A percentile compares a stretch with the other conserved stretches of the same genome.
phyloP scores from a whole-genome alignment of 2,329 filamentous ascomycete genomes.

The Tolypocladium pustulatum region DNA sequence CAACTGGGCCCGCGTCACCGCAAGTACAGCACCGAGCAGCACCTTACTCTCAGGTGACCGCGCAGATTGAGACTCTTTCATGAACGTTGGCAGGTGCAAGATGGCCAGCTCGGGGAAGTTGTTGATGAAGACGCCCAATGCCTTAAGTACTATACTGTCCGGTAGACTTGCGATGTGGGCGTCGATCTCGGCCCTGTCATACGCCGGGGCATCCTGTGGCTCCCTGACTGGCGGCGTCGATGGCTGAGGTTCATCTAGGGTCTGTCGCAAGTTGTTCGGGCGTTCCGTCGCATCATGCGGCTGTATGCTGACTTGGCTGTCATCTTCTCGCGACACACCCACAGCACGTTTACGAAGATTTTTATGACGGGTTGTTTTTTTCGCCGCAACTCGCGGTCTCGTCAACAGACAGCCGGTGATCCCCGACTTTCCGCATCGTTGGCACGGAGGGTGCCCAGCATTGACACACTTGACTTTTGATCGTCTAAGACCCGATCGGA shows the following conservation, averaged over 20 bases:
- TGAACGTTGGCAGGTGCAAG: slow-evolving; percentile 20
- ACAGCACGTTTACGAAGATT: not conserved
- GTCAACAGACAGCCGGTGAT: slow-evolving; percentile 15
- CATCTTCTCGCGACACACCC: not conserved
- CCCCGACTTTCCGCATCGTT: slow-evolving; percentile 16
- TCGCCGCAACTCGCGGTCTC: slow-evolving; percentile 4
- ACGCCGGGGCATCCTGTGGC: not conserved
- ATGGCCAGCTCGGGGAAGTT: slow-evolving; percentile 23
- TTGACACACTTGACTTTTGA: slow-evolving; percentile 26
- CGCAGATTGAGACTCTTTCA: slow-evolving; percentile 10
- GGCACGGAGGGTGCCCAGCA: slow-evolving; percentile 18
- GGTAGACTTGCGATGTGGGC: slow-evolving; percentile 15
- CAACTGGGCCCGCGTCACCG: slow-evolving; percentile 20
- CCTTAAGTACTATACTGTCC: slow-evolving; percentile 16
- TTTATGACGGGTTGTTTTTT: not conserved
- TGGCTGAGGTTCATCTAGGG: not conserved
- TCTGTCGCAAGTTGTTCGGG: not conserved
- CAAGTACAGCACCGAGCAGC: slow-evolving; percentile 17
- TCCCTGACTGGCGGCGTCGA: not conserved
- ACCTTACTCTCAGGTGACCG: slow-evolving; percentile 16
- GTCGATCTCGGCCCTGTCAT: slow-evolving; percentile 7
- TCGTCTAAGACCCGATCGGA: slow-evolving; percentile 10
- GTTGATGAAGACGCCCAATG: slow-evolving; percentile 21
- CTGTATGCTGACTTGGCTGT: not conserved
- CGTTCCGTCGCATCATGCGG: not conserved